These are phyloP conservation scores for Sporisorium scitamineum DNA, from an alignment of 1,284 basidiomycete species.

Conservation along the genomic window DNA sequence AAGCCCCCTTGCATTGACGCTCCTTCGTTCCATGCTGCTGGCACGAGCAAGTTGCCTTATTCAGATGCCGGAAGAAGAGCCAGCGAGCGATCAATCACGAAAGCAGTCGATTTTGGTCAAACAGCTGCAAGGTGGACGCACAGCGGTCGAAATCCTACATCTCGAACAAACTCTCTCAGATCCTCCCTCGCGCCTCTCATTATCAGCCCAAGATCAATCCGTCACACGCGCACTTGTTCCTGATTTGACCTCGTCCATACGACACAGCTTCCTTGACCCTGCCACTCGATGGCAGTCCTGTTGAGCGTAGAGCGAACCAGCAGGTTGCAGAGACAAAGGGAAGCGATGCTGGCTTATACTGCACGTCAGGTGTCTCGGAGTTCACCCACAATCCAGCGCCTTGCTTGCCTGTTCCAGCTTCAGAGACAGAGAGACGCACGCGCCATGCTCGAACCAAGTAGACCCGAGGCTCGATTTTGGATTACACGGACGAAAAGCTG, in stretches of 20 bases:
- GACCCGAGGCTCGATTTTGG: slow-evolving; percentile 17
- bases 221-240: not conserved
- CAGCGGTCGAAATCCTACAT: slow-evolving; percentile 28
- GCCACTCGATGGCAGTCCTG: not conserved
- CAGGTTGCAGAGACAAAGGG: not conserved
- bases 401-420: slow-evolving; percentile 5
- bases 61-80: not conserved
- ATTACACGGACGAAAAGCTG: slow-evolving; percentile 3
- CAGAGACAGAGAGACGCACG: not conserved
- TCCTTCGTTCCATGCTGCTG: not conserved
- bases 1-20: not conserved
- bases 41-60: no score
- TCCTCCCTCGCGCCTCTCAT: not conserved
- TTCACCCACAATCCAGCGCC: slow-evolving; percentile 19
- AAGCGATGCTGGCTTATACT: not conserved
- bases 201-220: slow-evolving; percentile 7
- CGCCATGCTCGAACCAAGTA: slow-evolving; percentile 22
- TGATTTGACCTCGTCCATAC: not conserved
- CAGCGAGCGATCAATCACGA: no score
- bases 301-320: not conserved
- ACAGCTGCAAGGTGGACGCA: slow-evolving; percentile 23
- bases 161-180: not conserved
- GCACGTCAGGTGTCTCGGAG: slow-evolving; percentile 15
- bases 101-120: no score
- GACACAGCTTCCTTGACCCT: no score